Evolutionary conservation across 345 rosid species (phyloP).

Genomic region (Syzygium aqueum): DNA sequence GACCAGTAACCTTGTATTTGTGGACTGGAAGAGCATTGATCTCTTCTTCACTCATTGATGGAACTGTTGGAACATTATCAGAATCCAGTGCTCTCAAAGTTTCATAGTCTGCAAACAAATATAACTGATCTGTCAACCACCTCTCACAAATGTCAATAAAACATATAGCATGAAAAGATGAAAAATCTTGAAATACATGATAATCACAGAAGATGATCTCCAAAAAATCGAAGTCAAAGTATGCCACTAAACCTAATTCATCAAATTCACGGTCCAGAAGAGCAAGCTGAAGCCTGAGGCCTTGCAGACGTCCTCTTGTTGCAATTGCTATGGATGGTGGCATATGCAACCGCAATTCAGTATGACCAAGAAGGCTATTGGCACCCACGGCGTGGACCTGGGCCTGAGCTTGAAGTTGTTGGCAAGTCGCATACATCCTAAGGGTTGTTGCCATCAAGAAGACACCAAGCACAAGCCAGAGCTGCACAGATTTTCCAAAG

Average conservation of each 20-base stretch:
- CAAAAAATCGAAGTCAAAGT: not conserved
- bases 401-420: slow-evolving; percentile 95
- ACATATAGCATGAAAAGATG: not conserved
- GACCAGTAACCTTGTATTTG: slow-evolving; percentile 52
- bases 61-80: slow-evolving; percentile 46
- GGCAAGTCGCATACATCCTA: slow-evolving; percentile 95
- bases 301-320: slow-evolving; percentile 87
- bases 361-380: slow-evolving; percentile 74
- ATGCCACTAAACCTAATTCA: slow-evolving; percentile 52
- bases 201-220: not conserved
- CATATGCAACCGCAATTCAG: slow-evolving; percentile 83
- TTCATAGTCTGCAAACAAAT: slow-evolving; percentile 59
- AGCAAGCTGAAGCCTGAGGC: slow-evolving; percentile 90
- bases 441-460: slow-evolving; percentile 84
- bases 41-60: slow-evolving; percentile 92
- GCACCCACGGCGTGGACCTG: slow-evolving; percentile 80
- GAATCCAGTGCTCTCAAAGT: slow-evolving; percentile 88
- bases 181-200: not conserved
- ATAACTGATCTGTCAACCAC: not conserved
- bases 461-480: slow-evolving; percentile 89
- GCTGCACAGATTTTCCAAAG: slow-evolving; percentile 34
- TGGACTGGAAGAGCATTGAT: slow-evolving; percentile 88
- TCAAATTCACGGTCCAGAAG: slow-evolving; percentile 95
- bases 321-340: slow-evolving; percentile 88
- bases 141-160: not conserved